Evolutionary conservation across 352 stramenopile genomes (phyloP), one percentile per base, ranked within the genome.

Genomic region (Pythium diclinum): DNA sequence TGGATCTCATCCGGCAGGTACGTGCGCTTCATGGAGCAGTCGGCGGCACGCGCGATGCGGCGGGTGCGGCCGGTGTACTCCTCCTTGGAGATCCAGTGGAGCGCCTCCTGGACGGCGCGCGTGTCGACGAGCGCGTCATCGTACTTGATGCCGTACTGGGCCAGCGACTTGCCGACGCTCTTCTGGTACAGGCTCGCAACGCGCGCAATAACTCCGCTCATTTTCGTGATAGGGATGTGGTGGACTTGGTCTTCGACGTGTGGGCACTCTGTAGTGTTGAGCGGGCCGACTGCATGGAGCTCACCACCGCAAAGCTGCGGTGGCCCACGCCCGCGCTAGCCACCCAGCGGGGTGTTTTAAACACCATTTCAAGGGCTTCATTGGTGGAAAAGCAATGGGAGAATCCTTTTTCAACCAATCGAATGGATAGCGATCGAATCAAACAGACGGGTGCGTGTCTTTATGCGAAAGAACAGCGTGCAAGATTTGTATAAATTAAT

Each of bases 1-100:
- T 95, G 87, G 68, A 94, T 91, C 63, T 95, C 85, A 19, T 95
- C 85, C 13, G 87, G 84, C 57, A 95, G 69, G 76, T 94, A 92
- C 63, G 74, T 76, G 76, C 84, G 85, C 83, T 95, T 95, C 21
- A 93, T 55, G 71, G 81, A 88, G 74, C 85, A 92, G 77, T 95
- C 87, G 59, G 83, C 61, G 56, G 87, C 87, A 61, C 87, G 85
- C 8, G 83, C 83, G 48, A 94, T 90, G 64, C 87, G 85, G 77
- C 89, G 88, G 60, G 81, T 91, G 68, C 87, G 83, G 38, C 73
- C 72, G 23, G 80, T 76, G 72, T 91, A 89, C 25, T 93, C 81
- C 21, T 92, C 83, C 67, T 85, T 84, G 33, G 68, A 77, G 68
- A 95, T 70, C 85, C 84, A 94, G 73, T 91, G 71, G 40, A 94